Evolutionary conservation across 176 grass and related monocot genomes (phyloP).

Genomic region (Rhipidocladum racemiflorum): DNA sequence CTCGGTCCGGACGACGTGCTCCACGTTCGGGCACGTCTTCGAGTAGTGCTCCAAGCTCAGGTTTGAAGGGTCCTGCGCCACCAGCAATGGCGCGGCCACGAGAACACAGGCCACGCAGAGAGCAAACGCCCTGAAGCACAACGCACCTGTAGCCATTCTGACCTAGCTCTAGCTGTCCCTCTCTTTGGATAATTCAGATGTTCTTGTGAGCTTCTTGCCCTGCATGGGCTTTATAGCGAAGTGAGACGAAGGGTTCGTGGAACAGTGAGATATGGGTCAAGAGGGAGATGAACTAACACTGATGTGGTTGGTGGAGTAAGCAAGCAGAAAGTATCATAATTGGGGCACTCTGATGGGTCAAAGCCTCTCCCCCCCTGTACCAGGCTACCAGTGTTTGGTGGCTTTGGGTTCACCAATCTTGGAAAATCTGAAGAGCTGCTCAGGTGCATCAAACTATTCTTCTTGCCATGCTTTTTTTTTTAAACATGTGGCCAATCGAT

Average conservation of each 20-base stretch:
- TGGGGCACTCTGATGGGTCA: slow-evolving; percentile 7
- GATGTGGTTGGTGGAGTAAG: slow-evolving; percentile 65
- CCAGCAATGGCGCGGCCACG: background rate
- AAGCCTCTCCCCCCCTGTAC: background rate
- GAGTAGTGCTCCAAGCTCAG: slow-evolving; percentile 83
- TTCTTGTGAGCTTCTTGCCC: slow-evolving; percentile 29
- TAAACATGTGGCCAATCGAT: slow-evolving; percentile 33
- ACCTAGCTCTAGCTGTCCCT: slow-evolving; percentile 10
- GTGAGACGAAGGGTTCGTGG: background rate
- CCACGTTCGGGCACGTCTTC: slow-evolving; percentile 66
- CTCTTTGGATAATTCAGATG: slow-evolving; percentile 15
- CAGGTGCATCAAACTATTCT: slow-evolving; percentile 16
- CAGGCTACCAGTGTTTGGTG: slow-evolving; percentile 49
- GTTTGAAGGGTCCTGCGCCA: slow-evolving; percentile 57
- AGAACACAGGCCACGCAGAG: slow-evolving; percentile 34
- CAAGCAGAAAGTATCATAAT: slow-evolving; percentile 35
- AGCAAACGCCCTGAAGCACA: slow-evolving; percentile 16
- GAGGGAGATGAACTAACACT: slow-evolving; percentile 77
- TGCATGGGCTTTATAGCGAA: slow-evolving; percentile 46
- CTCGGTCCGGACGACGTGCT: slow-evolving; percentile 72
- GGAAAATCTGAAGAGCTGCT: slow-evolving; percentile 39
- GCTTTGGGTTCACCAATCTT: slow-evolving; percentile 65
- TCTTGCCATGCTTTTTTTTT: background rate
- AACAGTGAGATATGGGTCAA: slow-evolving; percentile 47
- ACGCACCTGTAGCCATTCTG: slow-evolving; percentile 25